Evolutionary conservation across 2,329 filamentous ascomycete genomes (phyloP), one percentile per base, ranked within the genome.

Genomic region (Ophiostoma angusticollis): DNA sequence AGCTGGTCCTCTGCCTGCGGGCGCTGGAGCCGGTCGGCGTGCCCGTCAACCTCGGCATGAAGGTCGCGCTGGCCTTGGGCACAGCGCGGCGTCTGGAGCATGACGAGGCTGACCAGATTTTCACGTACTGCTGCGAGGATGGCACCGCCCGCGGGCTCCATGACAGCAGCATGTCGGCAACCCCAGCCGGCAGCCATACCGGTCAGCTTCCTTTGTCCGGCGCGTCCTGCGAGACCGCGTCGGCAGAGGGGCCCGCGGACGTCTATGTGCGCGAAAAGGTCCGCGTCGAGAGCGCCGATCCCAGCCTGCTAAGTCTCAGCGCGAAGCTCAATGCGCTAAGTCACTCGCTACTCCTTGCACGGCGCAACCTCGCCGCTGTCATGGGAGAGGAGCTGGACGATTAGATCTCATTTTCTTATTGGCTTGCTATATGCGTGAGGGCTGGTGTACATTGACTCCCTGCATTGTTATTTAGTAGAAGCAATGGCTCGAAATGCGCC

Each of bases 211-310:
- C n/a, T n/a, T n/a, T n/a, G n/a, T n/a, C n/a, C n/a, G n/a, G n/a
- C n/a, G n/a, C n/a, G n/a, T n/a, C n/a, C n/a, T n/a, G n/a, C n/a
- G n/a, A n/a, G n/a, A 42, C 13, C 44, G 41, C 18, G 4, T 31
- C 23, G 67, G 58, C 24, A 5, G 39, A 47, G n/a, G 64, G 63
- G 12, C 72, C 73, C 5, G 69, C 76, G 3, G 77, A 91, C 45
- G 86, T 95, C 3, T 80, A 76, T 47, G 89, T 96, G 32, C 77
- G 80, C 49, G 89, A 95, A 57, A 95, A 95, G 62, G 74, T 94
- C 5, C 71, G 82, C 29, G 80, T 95, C 2, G 87, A 94, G 58
- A 89, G 77, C 51, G 84, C 86, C 40, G 87, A 96, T 57, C 89
- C 89, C 1, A 87, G 78, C 50, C 56, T 95, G 47, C 78, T 95